These are phyloP conservation scores for Ophiocordyceps sinensis DNA, from an alignment of 2,329 filamentous ascomycete species.

Conservation along the genomic window DNA sequence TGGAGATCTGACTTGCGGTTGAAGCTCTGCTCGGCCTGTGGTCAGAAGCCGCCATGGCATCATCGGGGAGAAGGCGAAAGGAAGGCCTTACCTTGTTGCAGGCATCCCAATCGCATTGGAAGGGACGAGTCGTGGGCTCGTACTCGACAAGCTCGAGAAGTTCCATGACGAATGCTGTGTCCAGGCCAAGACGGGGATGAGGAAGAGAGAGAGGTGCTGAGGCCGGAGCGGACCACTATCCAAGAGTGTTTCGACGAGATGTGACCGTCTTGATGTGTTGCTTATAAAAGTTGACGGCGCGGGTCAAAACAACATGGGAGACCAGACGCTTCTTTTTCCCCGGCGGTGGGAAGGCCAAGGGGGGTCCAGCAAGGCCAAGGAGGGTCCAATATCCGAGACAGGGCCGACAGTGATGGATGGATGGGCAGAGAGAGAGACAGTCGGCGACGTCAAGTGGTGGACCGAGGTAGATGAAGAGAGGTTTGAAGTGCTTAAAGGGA, in stretches of 20 bases:
- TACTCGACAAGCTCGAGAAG: constrained; percentile 51
- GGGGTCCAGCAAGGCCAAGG: background rate
- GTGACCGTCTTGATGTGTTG: background rate
- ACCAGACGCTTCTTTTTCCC: constrained; percentile 1
- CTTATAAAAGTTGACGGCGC: constrained; percentile 1
- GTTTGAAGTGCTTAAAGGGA: background rate
- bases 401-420: background rate
- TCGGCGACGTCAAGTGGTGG: background rate
- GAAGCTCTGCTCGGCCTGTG: constrained; percentile 38
- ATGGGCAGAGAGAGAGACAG: background rate
- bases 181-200: background rate
- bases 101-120: constrained; percentile 47
- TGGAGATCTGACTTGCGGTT: constrained; percentile 59
- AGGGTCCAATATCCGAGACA: constrained; percentile 4
- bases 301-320: constrained; percentile 1
- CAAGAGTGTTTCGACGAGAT: too few species aligned
- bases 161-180: constrained; percentile 30
- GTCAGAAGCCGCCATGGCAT: background rate
- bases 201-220: background rate
- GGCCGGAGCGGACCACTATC: too few species aligned
- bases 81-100: constrained; percentile 39
- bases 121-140: constrained; percentile 46
- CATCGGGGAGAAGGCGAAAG: too few species aligned
- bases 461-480: background rate
- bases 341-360: background rate